Evolutionary conservation across 1,139 yeast genomes (phyloP), one percentile per base, ranked within the genome.

Genomic region (Zhuliangozyma parablackwelliae): DNA sequence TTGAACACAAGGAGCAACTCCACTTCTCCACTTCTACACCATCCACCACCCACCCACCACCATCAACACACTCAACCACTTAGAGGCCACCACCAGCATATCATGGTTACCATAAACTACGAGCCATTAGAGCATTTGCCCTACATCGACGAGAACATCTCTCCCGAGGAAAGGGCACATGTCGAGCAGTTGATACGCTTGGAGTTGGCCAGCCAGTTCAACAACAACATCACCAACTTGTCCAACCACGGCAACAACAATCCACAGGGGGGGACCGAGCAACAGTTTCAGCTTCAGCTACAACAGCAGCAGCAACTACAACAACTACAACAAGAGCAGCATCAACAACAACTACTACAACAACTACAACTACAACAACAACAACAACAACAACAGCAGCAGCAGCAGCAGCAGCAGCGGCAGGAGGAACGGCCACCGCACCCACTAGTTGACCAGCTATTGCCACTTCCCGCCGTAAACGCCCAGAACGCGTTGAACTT

Each of bases 41-140:
- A n/a, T n/a, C n/a, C n/a, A n/a, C n/a, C n/a, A n/a, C n/a, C n/a
- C n/a, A n/a, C 16, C 3, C 16, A 16, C 16, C 16, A 4, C 4
- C 16, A 16, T 16, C 16, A 16, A 3, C 16, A 16, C 16, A 16
- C 16, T 16, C 16, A 16, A 16, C 16, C 16, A 16, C 16, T 4
- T 4, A 16, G 16, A 16, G 16, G 16, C 16, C 16, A 16, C 16
- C 16, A 4, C 16, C 3, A 16, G 3, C 16, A 16, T 9, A 26
- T n/a, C 23, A 59, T 59, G 65, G 63, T 60, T 7, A 51, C 54
- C 3, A 53, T 53, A 21, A 56, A 56, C 40, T 50, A 49, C 39
- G 63, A 59, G 34, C 54, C 53, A 10, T 44, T 61, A 37, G 72
- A 66, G 36, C 59, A 62, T 44, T 54, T 66, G 39, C 68, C 66